A percentile compares a stretch with the other conserved stretches of the same genome.
phyloP scores from a whole-genome alignment of 768 basidiomycete genomes.

The Pholiota molesta region DNA sequence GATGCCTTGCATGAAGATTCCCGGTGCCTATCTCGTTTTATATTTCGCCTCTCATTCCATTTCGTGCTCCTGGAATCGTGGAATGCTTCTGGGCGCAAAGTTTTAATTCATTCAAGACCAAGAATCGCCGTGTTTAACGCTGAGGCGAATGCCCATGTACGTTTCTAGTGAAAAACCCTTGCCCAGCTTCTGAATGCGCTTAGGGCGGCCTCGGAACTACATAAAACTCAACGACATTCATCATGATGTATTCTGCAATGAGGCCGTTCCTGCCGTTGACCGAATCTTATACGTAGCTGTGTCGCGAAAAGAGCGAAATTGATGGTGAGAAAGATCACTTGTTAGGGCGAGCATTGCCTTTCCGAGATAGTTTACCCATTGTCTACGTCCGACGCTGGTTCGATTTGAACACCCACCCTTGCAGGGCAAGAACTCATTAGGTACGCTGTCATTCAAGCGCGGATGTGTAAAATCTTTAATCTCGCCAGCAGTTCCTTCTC shows the following conservation, averaged over 20 bases:
- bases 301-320: not conserved
- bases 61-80: too few relatives aligned
- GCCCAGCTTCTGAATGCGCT: not conserved
- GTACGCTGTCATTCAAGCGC: not conserved
- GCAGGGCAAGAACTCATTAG: constrained; percentile 1
- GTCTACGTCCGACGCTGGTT: not conserved
- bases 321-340: not conserved
- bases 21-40: too few relatives aligned
- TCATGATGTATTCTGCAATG: not conserved
- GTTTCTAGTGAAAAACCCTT: too few relatives aligned
- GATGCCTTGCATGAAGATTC: too few relatives aligned
- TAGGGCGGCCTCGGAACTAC: not conserved
- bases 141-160: not conserved
- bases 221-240: not conserved
- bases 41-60: too few relatives aligned
- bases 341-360: not conserved
- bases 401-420: not conserved
- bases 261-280: not conserved
- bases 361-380: not conserved
- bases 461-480: not conserved
- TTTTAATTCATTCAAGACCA: not conserved
- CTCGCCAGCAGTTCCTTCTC: not conserved
- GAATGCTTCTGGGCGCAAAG: too few relatives aligned
- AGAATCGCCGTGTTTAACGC: not conserved
- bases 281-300: not conserved